phyloP scores from a whole-genome alignment of 2,329 filamentous ascomycete genomes.

The Ophiostoma novo-ulmi region DNA sequence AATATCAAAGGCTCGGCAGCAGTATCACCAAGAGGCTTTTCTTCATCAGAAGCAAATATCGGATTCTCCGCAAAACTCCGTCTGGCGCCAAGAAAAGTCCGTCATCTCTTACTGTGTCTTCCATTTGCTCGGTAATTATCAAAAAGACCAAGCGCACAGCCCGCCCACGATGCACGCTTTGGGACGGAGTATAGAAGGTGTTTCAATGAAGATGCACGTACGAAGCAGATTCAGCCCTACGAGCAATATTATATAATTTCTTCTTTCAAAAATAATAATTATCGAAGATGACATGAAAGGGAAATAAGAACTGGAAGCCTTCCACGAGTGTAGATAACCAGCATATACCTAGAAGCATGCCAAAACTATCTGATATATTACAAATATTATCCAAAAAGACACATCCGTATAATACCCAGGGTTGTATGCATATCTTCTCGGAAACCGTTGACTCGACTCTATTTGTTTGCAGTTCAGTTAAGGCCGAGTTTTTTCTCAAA shows the following conservation, averaged over 20 bases:
- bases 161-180: not conserved
- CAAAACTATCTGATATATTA: not conserved
- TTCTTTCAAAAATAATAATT: not conserved
- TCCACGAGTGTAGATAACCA: not conserved
- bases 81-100: not conserved
- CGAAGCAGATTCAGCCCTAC: conserved; percentile 3
- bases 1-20: not conserved
- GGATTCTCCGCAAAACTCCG: conserved; percentile 1
- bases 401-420: not conserved
- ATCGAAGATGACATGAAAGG: not conserved
- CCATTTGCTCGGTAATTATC: not conserved
- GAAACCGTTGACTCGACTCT: not conserved
- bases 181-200: not conserved
- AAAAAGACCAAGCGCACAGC: not conserved
- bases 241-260: not conserved
- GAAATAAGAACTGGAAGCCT: not conserved
- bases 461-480: not conserved
- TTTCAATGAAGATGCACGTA: not conserved
- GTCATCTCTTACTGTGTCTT: not conserved
- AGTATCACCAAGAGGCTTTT: not conserved
- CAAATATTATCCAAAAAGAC: not conserved
- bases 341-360: not conserved
- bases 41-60: not conserved
- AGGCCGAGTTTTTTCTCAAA: not conserved
- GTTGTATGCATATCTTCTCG: not conserved